phyloP scores from a whole-genome alignment of 257 asterid genomes.

The Nicotiana otophora region DNA sequence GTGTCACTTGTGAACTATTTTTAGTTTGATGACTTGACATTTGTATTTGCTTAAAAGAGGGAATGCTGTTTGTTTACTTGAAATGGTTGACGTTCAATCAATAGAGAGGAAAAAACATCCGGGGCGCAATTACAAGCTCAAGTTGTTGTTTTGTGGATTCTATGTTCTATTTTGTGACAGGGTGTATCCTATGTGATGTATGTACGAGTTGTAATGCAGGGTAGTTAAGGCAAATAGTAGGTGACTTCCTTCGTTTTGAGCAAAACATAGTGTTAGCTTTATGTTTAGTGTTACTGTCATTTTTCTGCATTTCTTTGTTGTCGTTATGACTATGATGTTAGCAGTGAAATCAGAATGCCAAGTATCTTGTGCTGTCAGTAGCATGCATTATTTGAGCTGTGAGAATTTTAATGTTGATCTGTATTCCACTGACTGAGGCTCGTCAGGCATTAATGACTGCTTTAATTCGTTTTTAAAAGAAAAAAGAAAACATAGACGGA shows the following conservation, averaged over 20 bases:
- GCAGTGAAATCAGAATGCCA: not conserved
- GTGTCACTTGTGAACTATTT: not conserved
- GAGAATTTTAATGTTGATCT: not conserved
- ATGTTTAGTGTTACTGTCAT: not conserved
- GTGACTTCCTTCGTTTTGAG: not conserved
- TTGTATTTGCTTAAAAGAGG: not conserved
- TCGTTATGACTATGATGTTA: not conserved
- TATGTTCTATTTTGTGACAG: not conserved
- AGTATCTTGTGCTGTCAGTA: not conserved
- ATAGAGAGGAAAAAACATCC: not conserved
- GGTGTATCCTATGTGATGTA: not conserved
- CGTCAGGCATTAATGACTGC: not conserved
- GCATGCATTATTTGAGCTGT: not conserved
- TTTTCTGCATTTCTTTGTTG: not conserved
- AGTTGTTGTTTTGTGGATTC: not conserved
- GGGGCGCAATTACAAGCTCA: not conserved
- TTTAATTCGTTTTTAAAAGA: not conserved
- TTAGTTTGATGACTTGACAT: not conserved
- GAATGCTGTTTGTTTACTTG: not conserved
- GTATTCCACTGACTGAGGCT: not conserved
- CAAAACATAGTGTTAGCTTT: not conserved
- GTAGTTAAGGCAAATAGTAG: not conserved
- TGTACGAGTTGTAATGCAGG: not conserved
- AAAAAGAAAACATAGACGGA: not conserved
- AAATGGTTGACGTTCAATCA: not conserved